A percentile compares a stretch with the other conserved stretches of the same genome.
Evolutionary conservation across 352 stramenopile genomes (phyloP).

Genomic region (Thalassiosira hispida): DNA sequence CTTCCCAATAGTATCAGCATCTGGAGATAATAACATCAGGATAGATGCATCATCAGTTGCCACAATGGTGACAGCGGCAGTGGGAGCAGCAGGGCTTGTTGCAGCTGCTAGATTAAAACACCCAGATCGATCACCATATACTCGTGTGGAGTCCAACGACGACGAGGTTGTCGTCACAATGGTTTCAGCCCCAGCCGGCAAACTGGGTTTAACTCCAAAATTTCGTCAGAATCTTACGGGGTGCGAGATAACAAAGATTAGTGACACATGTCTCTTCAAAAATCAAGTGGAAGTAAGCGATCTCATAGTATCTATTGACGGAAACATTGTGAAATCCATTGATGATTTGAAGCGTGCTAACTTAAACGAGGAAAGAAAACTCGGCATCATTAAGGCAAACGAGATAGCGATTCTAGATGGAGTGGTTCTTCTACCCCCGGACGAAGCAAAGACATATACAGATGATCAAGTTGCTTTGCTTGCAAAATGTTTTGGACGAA

Average conservation of each 20-base stretch:
- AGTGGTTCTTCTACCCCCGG: background rate
- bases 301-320: slow-evolving; percentile 9
- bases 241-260: background rate
- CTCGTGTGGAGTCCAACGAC: too few relatives aligned
- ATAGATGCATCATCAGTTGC: background rate
- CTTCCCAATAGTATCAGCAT: background rate
- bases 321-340: background rate
- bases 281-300: background rate
- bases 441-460: background rate
- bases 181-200: background rate
- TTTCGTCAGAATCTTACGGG: background rate
- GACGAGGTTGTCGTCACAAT: background rate
- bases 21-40: background rate
- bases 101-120: background rate
- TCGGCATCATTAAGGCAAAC: background rate
- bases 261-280: background rate
- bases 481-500: background rate
- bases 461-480: background rate
- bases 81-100: background rate
- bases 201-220: background rate
- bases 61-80: background rate
- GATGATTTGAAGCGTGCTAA: background rate
- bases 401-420: background rate
- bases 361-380: background rate
- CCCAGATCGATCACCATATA: too few relatives aligned